Evolutionary conservation across 345 rosid genomes (phyloP), one percentile per base, ranked within the genome.

Genomic region (Orychophragmus violaceus): DNA sequence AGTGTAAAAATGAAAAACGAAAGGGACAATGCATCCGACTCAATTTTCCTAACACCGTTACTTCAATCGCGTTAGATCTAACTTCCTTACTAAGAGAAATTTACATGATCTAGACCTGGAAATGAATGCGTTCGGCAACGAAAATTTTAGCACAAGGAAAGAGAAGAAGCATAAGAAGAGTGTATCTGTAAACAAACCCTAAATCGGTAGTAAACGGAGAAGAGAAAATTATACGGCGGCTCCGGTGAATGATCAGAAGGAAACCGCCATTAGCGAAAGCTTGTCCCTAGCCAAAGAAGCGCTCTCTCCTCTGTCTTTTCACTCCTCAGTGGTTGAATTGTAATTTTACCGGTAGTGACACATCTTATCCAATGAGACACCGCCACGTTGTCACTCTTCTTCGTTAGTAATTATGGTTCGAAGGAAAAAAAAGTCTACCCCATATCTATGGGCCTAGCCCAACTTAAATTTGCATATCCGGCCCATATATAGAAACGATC

Each of bases 251-350:
- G 74, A 74, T 74, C 77, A 74, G 53, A 56, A 67, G 64, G 74
- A 68, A 74, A 68, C 74, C 74, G 69, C 77, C 77, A 61, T 68
- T 35, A 46, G 21, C 63, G 64, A 67, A 37, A 53, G 77, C 73
- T 74, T 45, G 41, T 33, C 42, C 42, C 21, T 44, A 19, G 68
- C 73, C 63, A 44, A 66, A 42, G 72, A 74, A 66, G 18, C 64
- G 73, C 39, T 30, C 72, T 54, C 62, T 71, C 58, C 56, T 46
- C 64, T 51, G 55, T 42, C 58, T 62, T 48, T 59, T 16, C 55
- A 27, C 49, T 59, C 29, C 30, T 16, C 10, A 24, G 66, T 49
- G 50, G 39, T 9, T 39, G 21, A 19, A 37, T 29, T 13, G 60
- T 61, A 39, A 37, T 69, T 39, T 69, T 9, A 22, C 8, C 44